These are phyloP conservation scores for Aspergillus clavatus DNA, from an alignment of 2,329 filamentous ascomycete genomes.

Conservation along the genomic window DNA sequence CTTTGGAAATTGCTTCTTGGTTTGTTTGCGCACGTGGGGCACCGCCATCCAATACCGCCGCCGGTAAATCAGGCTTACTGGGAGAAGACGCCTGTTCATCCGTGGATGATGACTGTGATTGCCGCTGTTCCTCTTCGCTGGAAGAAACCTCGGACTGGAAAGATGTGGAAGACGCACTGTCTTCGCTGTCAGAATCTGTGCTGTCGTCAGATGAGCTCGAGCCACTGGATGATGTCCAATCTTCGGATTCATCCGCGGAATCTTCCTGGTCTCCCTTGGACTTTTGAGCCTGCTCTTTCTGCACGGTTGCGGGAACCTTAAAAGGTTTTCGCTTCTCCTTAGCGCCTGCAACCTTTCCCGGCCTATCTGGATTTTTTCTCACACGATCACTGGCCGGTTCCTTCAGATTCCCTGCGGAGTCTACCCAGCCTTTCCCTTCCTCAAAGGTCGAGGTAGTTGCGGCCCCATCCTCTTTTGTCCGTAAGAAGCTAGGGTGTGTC, in stretches of 20 bases:
- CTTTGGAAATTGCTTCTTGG: conserved; percentile 40
- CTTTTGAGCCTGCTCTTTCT: conserved; percentile 7
- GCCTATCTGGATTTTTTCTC: conserved; percentile 26
- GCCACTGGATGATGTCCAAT: conserved; percentile 37
- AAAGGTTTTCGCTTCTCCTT: conserved; percentile 25
- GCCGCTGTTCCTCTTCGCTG: conserved; percentile 16
- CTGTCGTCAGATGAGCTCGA: conserved; percentile 25
- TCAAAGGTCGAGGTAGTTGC: conserved; percentile 62
- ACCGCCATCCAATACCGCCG: conserved; percentile 3
- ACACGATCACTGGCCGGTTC: conserved; percentile 29
- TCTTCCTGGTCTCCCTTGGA: conserved; percentile 11
- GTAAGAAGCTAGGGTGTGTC: conserved; percentile 78
- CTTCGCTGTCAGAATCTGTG: conserved; percentile 24
- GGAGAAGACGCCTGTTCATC: conserved; percentile 6
- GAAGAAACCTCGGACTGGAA: conserved; percentile 27
- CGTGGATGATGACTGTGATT: conserved; percentile 1
- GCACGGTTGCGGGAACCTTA: conserved; percentile 9
- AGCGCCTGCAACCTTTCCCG: conserved; percentile 27
- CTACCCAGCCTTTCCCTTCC: conserved; percentile 84
- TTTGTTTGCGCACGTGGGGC: background rate
- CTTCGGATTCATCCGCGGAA: conserved; percentile 23
- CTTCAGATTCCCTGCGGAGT: conserved; percentile 70
- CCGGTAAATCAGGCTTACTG: background rate
- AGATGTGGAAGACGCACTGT: conserved; percentile 18
- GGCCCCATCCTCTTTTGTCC: conserved; percentile 46